Conservation (phyloP, 2,329 filamentous ascomycete species). For the Diplodia intermedia region DNA sequence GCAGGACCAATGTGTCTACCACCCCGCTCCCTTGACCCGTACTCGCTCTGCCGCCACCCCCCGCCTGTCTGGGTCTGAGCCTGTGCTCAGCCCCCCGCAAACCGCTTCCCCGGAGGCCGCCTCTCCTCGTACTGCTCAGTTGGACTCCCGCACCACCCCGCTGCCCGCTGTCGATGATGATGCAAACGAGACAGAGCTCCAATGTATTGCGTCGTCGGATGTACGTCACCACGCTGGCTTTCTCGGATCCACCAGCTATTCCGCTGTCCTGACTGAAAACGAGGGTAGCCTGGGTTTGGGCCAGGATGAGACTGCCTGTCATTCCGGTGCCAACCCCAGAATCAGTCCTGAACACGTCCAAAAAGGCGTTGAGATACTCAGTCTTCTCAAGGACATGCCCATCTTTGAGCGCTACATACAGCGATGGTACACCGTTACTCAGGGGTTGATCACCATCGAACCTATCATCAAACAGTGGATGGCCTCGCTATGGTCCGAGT, state of each 20-base stretch:
- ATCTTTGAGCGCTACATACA: conserved; percentile 43
- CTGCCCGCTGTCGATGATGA: conserved; percentile 1
- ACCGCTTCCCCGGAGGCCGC: conserved; percentile 1
- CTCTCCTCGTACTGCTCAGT: conserved; percentile 1
- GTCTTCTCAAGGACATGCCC: conserved; percentile 40
- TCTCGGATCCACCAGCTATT: conserved; percentile 31
- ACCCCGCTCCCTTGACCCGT: conserved; percentile 45
- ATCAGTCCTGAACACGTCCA: conserved; percentile 37
- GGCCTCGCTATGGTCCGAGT: conserved; percentile 39
- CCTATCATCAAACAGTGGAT: conserved; percentile 45
- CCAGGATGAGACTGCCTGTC: conserved; percentile 9
- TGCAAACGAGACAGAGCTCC: conserved; percentile 10
- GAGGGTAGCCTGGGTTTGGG: conserved; percentile 18
- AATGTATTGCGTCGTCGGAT: conserved; percentile 13
- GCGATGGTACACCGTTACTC: conserved; percentile 43
- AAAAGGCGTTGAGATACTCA: conserved; percentile 41
- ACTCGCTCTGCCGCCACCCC: background rate
- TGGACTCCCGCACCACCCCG: background rate
- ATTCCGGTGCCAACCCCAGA: conserved; percentile 12
- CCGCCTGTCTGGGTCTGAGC: conserved; percentile 6
- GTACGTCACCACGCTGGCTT: conserved; percentile 27
- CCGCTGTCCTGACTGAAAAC: conserved; percentile 32
- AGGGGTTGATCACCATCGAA: conserved; percentile 45
- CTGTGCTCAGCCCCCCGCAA: conserved; percentile 20
- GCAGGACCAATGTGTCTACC: conserved; percentile 45